phyloP scores from a whole-genome alignment of 305 asterid species.

The Nicotiana rustica region DNA sequence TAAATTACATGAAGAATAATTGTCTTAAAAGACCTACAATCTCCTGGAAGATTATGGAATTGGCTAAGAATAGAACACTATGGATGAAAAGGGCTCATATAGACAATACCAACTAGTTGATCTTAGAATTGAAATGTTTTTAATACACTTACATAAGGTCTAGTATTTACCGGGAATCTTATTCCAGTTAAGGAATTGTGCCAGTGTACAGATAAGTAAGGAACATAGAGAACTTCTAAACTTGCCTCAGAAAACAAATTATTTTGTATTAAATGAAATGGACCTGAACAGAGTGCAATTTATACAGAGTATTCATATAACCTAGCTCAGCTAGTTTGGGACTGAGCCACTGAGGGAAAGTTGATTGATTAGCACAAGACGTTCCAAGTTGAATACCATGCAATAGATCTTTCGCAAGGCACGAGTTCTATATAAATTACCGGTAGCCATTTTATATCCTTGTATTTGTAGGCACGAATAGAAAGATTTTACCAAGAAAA shows the following conservation, averaged over 20 bases:
- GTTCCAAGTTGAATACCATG: not conserved
- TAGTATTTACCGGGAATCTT: not conserved
- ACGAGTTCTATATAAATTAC: not conserved
- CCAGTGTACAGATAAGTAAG: not conserved
- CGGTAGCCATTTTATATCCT: not conserved
- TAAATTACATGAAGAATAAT: not conserved
- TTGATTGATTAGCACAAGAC: not conserved
- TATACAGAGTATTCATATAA: not conserved
- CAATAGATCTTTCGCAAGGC: not conserved
- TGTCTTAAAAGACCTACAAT: slow-evolving; percentile 7
- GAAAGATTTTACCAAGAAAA: not conserved
- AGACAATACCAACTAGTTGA: not conserved
- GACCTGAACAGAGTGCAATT: not conserved
- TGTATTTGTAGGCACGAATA: not conserved
- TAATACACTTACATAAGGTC: not conserved
- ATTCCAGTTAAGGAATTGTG: slow-evolving; percentile 12
- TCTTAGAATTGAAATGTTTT: not conserved
- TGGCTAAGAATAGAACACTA: not conserved
- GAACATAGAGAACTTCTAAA: too few species aligned
- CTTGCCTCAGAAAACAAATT: not conserved
- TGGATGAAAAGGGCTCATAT: not conserved
- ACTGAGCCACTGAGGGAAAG: too few species aligned
- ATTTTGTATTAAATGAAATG: slow-evolving; percentile 6
- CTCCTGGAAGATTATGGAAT: not conserved
- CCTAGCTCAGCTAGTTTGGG: not conserved